Conservation (phyloP, 2,329 filamentous ascomycete genomes). For the Aspergillus udagawae region DNA sequence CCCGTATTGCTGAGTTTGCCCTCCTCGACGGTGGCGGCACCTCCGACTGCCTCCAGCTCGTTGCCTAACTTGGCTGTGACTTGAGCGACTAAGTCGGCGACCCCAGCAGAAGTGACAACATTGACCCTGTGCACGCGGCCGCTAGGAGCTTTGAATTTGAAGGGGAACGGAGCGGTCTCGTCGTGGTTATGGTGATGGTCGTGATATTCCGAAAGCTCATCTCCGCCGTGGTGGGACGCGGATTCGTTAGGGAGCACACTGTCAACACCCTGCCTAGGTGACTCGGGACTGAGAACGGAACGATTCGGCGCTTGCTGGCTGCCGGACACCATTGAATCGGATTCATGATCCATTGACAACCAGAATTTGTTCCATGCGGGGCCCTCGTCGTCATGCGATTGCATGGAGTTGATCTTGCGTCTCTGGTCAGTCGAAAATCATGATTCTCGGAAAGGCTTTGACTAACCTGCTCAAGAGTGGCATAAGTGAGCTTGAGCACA, state of each 20-base stretch:
- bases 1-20: conserved; percentile 72
- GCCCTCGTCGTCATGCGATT: conserved; percentile 80
- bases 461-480: conserved; percentile 86
- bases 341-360: conserved; percentile 91
- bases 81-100: conserved; percentile 70
- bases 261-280: conserved; percentile 60
- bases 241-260: conserved; percentile 92
- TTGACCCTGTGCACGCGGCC: conserved; percentile 92
- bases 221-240: conserved; percentile 85
- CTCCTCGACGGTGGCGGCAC: conserved; percentile 71
- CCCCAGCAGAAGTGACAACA: conserved; percentile 72
- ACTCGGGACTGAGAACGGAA: conserved; percentile 78
- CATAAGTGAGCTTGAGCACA: conserved; percentile 96
- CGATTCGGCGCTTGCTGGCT: conserved; percentile 70
- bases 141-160: conserved; percentile 98
- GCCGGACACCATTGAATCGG: conserved; percentile 93
- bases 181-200: conserved; percentile 55
- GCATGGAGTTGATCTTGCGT: conserved; percentile 80
- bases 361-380: conserved; percentile 99
- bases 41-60: conserved; percentile 81
- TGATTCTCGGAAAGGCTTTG: background rate
- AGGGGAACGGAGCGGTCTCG: conserved; percentile 79
- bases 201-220: conserved; percentile 68
- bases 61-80: conserved; percentile 80
- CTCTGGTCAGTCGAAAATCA: conserved; percentile 1